A percentile compares a stretch with the other conserved stretches of the same genome.
Evolutionary conservation across 2,329 filamentous ascomycete genomes (phyloP).

Genomic region (Chaetomium olivaceum): DNA sequence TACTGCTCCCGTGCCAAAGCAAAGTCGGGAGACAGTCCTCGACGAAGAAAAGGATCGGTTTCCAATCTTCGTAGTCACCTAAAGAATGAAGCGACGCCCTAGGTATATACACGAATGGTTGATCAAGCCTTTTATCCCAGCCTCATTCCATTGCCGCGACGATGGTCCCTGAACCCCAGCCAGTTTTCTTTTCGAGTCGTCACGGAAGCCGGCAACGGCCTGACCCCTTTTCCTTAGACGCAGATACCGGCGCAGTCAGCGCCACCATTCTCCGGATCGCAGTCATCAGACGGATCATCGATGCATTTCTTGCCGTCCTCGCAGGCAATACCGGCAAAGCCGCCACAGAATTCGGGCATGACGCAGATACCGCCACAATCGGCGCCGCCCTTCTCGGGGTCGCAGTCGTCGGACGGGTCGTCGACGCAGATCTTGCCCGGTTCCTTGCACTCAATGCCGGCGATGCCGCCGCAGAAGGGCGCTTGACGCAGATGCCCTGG

Average conservation of each 20-base stretch:
- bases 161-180: background rate
- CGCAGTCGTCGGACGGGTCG: slow-evolving; percentile 34
- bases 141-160: background rate
- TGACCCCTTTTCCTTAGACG: slow-evolving; percentile 23
- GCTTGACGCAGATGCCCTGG: slow-evolving; percentile 25
- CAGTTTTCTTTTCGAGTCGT: background rate
- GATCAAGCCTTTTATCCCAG: background rate
- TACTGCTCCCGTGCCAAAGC: too few relatives aligned
- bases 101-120: background rate
- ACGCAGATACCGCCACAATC: slow-evolving; percentile 36
- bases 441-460: slow-evolving; percentile 24
- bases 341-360: slow-evolving; percentile 40
- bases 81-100: background rate
- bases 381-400: slow-evolving; percentile 28
- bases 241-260: slow-evolving; percentile 48
- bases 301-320: slow-evolving; percentile 40
- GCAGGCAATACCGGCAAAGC: slow-evolving; percentile 42
- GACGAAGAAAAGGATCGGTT: background rate
- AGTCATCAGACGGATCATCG: slow-evolving; percentile 47
- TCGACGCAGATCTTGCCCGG: slow-evolving; percentile 33
- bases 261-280: slow-evolving; percentile 42
- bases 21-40: background rate
- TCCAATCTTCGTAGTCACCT: background rate
- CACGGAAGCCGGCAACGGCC: too few relatives aligned
- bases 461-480: slow-evolving; percentile 33